A percentile compares a stretch with the other conserved stretches of the same genome.
These are phyloP conservation scores for Blepharisma undulans DNA, from an alignment of 169 alveolate species.

Conservation along the genomic window DNA sequence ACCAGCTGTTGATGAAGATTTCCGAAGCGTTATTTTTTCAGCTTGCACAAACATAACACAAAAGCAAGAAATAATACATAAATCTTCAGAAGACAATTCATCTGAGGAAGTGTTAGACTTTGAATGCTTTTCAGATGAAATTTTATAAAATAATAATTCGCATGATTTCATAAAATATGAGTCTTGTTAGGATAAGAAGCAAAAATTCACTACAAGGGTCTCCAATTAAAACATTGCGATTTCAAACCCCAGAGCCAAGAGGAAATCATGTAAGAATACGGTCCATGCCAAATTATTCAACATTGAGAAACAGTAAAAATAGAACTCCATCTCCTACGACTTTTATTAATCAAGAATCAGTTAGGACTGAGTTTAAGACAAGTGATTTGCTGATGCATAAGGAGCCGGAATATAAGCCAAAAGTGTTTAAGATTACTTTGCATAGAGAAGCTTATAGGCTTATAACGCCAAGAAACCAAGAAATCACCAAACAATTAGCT, in stretches of 20 bases:
- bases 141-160: not conserved
- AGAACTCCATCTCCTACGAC: not conserved
- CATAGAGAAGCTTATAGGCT: not conserved
- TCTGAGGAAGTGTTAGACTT: not conserved
- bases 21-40: not conserved
- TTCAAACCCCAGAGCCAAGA: not conserved
- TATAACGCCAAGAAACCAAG: not conserved
- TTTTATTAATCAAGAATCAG: not conserved
- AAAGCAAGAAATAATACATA: not conserved
- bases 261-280: not conserved
- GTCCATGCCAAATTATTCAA: not conserved
- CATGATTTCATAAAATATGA: not conserved
- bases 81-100: not conserved
- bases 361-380: not conserved
- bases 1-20: not conserved
- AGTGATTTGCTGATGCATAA: not conserved
- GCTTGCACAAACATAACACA: not conserved
- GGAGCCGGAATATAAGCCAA: not conserved
- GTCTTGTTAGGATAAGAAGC: not conserved
- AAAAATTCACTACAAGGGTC: not conserved
- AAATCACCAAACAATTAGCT: not conserved
- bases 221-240: not conserved
- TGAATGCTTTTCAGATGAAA: not conserved
- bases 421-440: not conserved
- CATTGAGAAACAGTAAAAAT: not conserved